Conservation (phyloP, 805 yeast species). For the Saturnispora serradocipensis region DNA sequence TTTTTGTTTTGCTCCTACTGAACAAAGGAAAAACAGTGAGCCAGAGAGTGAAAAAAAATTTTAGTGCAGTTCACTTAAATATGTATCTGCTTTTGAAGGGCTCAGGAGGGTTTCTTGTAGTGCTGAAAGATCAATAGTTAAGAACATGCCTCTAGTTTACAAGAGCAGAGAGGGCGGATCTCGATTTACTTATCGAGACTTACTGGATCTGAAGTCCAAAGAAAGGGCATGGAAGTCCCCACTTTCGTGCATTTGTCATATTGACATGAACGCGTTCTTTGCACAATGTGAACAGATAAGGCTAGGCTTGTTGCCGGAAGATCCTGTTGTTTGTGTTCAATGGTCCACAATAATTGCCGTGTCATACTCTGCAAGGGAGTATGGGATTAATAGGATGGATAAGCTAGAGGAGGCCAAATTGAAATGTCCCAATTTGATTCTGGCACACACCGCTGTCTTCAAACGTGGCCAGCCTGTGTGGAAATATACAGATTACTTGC, state of each 20-base stretch:
- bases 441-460: constrained; percentile 92
- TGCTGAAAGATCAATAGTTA: neutral
- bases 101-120: constrained; percentile 1
- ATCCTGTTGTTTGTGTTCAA: constrained; percentile 90
- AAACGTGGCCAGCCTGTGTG: constrained; percentile 78
- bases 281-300: constrained; percentile 89
- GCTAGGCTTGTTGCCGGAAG: constrained; percentile 50
- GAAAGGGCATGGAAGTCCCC: constrained; percentile 51
- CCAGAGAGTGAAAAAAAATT: neutral
- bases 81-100: neutral
- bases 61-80: neutral
- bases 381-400: constrained; percentile 75
- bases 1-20: neutral
- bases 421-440: constrained; percentile 67
- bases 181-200: constrained; percentile 38
- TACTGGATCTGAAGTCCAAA: constrained; percentile 39
- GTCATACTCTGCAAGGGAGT: constrained; percentile 79
- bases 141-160: neutral
- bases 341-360: constrained; percentile 91
- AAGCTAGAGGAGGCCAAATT: constrained; percentile 53
- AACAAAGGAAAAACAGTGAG: neutral
- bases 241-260: constrained; percentile 69
- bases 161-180: constrained; percentile 24
- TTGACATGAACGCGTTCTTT: constrained; percentile 91
- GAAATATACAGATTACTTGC: constrained; percentile 58